Evolutionary conservation across 129 eudicot species (phyloP).

Genomic region (Erigeron canadensis): DNA sequence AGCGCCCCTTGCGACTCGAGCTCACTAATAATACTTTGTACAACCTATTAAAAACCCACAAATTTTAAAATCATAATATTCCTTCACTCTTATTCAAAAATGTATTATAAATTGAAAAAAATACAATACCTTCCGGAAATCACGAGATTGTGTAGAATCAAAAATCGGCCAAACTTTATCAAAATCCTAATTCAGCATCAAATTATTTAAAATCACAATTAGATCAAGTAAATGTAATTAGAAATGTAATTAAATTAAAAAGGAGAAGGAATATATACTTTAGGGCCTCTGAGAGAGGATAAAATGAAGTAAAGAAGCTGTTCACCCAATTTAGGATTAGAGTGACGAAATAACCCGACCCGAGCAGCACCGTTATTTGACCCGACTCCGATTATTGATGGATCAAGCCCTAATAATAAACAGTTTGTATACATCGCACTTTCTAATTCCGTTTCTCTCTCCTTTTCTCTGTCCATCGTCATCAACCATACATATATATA

Average conservation of each 20-base stretch:
- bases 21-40: constrained; percentile 88
- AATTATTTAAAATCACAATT: neutral
- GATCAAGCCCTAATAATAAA: constrained; percentile 91
- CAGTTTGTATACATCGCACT: constrained; percentile 98
- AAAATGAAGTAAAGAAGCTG: constrained; percentile 92
- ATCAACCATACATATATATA: constrained; percentile 34
- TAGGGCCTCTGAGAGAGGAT: constrained; percentile 92
- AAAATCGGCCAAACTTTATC: constrained; percentile 93
- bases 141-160: constrained; percentile 93
- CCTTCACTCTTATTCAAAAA: neutral
- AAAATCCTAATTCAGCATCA: constrained; percentile 58
- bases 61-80: constrained; percentile 17
- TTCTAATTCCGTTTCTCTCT: constrained; percentile 94
- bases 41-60: constrained; percentile 53
- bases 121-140: constrained; percentile 73
- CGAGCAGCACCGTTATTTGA: constrained; percentile 72
- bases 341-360: constrained; percentile 95
- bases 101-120: neutral
- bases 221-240: constrained; percentile 16
- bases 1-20: constrained; percentile 97
- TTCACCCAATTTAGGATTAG: constrained; percentile 97
- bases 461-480: constrained; percentile 99
- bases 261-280: constrained; percentile 2
- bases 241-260: constrained; percentile 19
- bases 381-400: constrained; percentile 74